phyloP scores from a whole-genome alignment of 2,329 filamentous ascomycete species.

The Pleomassaria siparia region DNA sequence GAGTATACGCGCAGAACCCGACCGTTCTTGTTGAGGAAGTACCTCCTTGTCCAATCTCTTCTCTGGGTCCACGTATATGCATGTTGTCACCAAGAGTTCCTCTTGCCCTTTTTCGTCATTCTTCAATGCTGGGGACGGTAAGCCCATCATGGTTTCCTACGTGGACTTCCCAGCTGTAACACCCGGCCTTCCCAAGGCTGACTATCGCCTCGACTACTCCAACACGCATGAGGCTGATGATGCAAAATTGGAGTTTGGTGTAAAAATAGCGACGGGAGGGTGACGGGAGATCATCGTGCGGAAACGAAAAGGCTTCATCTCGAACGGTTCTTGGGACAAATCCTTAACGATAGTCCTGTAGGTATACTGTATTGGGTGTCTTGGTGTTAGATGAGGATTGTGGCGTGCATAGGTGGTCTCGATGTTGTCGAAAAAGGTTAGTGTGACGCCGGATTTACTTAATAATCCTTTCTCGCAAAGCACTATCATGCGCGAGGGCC shows the following conservation, averaged over 20 bases:
- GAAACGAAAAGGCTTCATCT: neutral
- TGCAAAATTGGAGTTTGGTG: neutral
- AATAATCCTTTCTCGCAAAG: too few species aligned
- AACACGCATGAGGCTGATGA: neutral
- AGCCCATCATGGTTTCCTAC: too few species aligned
- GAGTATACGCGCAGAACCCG: too few species aligned
- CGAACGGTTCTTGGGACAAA: neutral
- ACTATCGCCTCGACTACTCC: neutral
- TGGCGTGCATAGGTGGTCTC: neutral
- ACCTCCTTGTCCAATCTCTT: too few species aligned
- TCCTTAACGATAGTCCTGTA: neutral
- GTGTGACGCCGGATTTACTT: neutral
- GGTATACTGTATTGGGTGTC: neutral
- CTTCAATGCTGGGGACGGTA: too few species aligned
- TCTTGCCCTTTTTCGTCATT: too few species aligned
- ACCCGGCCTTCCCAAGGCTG: too few species aligned
- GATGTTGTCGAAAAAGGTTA: neutral
- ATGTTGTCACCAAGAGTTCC: too few species aligned
- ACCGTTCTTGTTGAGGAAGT: too few species aligned
- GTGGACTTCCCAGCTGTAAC: too few species aligned
- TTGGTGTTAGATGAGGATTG: neutral
- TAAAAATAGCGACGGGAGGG: neutral
- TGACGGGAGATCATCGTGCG: neutral
- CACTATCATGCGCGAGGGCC: too few species aligned
- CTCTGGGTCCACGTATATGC: too few species aligned